Evolutionary conservation across 441 rosid genomes (phyloP).

Genomic region (Bruguiera hainesii): DNA sequence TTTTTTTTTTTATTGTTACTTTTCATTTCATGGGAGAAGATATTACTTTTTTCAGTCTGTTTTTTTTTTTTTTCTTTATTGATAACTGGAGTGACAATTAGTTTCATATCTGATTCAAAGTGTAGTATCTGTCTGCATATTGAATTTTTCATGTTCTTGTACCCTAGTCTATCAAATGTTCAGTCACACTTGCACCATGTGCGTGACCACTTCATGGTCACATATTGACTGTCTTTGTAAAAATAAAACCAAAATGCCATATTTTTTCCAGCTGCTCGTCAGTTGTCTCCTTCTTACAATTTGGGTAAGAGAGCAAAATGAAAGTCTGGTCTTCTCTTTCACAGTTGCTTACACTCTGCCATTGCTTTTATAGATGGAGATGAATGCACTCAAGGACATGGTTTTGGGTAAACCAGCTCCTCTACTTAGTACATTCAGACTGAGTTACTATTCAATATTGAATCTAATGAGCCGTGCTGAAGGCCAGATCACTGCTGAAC

Average conservation of each 20-base stretch:
- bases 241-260: too few relatives aligned
- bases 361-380: conserved; percentile 70
- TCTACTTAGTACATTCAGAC: conserved; percentile 92
- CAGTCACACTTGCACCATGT: too few relatives aligned
- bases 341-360: background rate
- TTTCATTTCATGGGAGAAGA: background rate
- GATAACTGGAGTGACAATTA: too few relatives aligned
- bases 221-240: too few relatives aligned
- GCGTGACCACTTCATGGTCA: too few relatives aligned
- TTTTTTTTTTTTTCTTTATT: too few relatives aligned
- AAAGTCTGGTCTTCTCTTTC: conserved; percentile 1
- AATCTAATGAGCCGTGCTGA: conserved; percentile 97
- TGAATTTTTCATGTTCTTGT: too few relatives aligned
- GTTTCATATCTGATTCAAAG: too few relatives aligned
- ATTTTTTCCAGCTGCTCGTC: too few relatives aligned
- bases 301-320: background rate
- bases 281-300: too few relatives aligned
- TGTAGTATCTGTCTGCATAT: too few relatives aligned
- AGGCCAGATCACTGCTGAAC: conserved; percentile 98
- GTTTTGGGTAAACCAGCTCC: conserved; percentile 99
- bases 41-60: background rate
- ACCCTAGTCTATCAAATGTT: too few relatives aligned
- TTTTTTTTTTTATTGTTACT: background rate
- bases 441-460: conserved; percentile 96
- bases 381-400: conserved; percentile 89